Base-by-base conservation (phyloP, 2,329 filamentous ascomycete species). In the Ophiocordyceps camponoti-rufipedis region DNA sequence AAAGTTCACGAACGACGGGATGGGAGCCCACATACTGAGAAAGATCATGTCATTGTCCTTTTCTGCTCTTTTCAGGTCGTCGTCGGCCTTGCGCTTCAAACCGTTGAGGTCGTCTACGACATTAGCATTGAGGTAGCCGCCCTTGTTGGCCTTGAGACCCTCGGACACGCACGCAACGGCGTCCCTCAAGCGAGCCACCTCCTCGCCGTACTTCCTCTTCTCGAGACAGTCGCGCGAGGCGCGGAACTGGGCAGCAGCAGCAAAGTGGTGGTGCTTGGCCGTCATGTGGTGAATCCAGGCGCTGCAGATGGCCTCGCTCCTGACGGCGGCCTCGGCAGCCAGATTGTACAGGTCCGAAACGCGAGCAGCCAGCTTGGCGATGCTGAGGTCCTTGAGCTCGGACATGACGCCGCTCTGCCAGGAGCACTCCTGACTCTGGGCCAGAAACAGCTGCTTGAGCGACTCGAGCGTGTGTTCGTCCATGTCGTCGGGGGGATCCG, bases 241-340 rank as follows among this genome's bases (percentile, higher is more conserved):
- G 13, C 91, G 73, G 54, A 89, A 96, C 58, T 98, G 91, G 0
- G 91, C 91, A 0, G 91, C 91, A 0, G 86, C 89, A 1, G 89
- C 88, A 63, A 98, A 96, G 62, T 96, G 91, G 57, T 95, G 85
- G 57, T 96, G 88, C 60, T 96, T 98, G 6, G 89, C 91, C 28
- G 84, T 88, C 74, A 93, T 88, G 59, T 96, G 89, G 62, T 96
- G 89, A 53, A 98, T 95, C 91, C 89, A 96, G 50, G 91, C 84
- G 46, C 83, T 88, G 58, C 85, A 91, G 52, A 96, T 80, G 14
- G 85, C 80, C 55, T 94, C 81, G 50, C 87, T 94, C 61, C 87
- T 85, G 58, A 93, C 79, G 10, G 86, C 88, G 51, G 80, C 82
- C 54, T 95, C 89, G 7, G 84, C 80, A 0, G 88, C 86, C 45